Percentiles rank a stretch among this genome's conserved stretches.
phyloP scores from a whole-genome alignment of 1,139 yeast species.

The Pichia sp. region DNA sequence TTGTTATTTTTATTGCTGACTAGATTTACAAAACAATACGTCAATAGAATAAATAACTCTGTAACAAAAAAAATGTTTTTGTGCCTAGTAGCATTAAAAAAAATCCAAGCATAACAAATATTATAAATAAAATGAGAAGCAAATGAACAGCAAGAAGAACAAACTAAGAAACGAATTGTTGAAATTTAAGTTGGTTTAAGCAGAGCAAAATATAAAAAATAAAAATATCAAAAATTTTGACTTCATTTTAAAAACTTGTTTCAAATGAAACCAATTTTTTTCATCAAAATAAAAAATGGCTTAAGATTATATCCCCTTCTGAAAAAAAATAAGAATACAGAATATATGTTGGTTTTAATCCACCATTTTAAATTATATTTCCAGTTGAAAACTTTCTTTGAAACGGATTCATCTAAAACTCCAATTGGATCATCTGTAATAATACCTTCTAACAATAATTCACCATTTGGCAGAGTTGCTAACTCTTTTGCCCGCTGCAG shows the following conservation, averaged over 20 bases:
- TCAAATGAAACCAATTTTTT: slow-evolving; percentile 21
- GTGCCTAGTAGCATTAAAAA: too few relatives aligned
- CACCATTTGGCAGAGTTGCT: slow-evolving; percentile 8
- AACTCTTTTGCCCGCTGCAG: slow-evolving; percentile 12
- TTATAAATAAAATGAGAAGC: too few relatives aligned
- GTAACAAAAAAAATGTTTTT: too few relatives aligned
- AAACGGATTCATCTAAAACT: slow-evolving; percentile 7
- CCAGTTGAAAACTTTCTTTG: slow-evolving; percentile 1
- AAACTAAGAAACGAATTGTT: too few relatives aligned
- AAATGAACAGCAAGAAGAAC: too few relatives aligned
- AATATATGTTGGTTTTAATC: slow-evolving; percentile 16
- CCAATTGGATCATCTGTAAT: slow-evolving; percentile 27
- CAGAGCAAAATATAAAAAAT: too few relatives aligned
- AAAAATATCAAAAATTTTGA: background rate
- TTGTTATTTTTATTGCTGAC: too few relatives aligned
- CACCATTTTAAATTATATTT: slow-evolving; percentile 14
- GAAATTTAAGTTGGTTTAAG: too few relatives aligned
- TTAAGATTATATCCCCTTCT: slow-evolving; percentile 22
- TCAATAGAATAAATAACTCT: too few relatives aligned
- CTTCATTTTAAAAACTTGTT: background rate
- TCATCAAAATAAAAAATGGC: slow-evolving; percentile 16
- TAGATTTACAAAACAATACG: too few relatives aligned
- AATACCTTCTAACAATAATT: slow-evolving; percentile 22
- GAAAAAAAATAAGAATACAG: slow-evolving; percentile 17
- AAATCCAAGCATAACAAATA: too few relatives aligned